phyloP scores from a whole-genome alignment of 2,329 filamentous ascomycete species.

The Cordyceps fumosorosea region DNA sequence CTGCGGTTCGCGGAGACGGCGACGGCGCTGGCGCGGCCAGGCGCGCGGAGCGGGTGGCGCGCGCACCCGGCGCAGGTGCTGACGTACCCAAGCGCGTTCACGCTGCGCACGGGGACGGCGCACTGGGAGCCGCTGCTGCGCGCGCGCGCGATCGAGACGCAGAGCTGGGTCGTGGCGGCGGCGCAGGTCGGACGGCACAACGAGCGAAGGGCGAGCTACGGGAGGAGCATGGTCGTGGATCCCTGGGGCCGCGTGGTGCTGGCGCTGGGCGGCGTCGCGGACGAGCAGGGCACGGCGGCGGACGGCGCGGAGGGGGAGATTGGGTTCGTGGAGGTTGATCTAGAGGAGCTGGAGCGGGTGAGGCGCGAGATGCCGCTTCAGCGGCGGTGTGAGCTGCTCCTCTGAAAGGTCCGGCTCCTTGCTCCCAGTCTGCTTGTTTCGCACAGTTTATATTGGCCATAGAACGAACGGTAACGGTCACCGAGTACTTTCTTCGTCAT shows the following conservation, averaged over 20 bases:
- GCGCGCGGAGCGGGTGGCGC: slow-evolving; percentile 24
- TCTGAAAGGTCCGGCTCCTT: too few relatives aligned
- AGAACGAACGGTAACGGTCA: not conserved
- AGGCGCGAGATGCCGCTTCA: slow-evolving; percentile 46
- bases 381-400: slow-evolving; percentile 41
- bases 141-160: slow-evolving; percentile 79
- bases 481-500: not conserved
- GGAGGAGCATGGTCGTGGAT: slow-evolving; percentile 76
- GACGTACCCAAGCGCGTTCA: slow-evolving; percentile 87
- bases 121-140: slow-evolving; percentile 81
- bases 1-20: slow-evolving; percentile 74
- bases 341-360: slow-evolving; percentile 39
- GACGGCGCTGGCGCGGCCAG: slow-evolving; percentile 52
- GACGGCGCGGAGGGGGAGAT: slow-evolving; percentile 40
- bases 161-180: slow-evolving; percentile 80
- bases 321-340: slow-evolving; percentile 49
- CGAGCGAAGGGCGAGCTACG: slow-evolving; percentile 72
- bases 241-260: slow-evolving; percentile 77
- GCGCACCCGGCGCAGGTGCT: slow-evolving; percentile 59
- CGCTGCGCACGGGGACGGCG: slow-evolving; percentile 72
- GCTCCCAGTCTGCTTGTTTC: too few relatives aligned
- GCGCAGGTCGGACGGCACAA: slow-evolving; percentile 72
- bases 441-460: not conserved
- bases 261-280: slow-evolving; percentile 52
- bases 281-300: slow-evolving; percentile 31